Percentiles rank a stretch among this genome's conserved stretches.
phyloP scores from a whole-genome alignment of 1,139 yeast species.

The Kurtzmaniella quercitrusa region DNA sequence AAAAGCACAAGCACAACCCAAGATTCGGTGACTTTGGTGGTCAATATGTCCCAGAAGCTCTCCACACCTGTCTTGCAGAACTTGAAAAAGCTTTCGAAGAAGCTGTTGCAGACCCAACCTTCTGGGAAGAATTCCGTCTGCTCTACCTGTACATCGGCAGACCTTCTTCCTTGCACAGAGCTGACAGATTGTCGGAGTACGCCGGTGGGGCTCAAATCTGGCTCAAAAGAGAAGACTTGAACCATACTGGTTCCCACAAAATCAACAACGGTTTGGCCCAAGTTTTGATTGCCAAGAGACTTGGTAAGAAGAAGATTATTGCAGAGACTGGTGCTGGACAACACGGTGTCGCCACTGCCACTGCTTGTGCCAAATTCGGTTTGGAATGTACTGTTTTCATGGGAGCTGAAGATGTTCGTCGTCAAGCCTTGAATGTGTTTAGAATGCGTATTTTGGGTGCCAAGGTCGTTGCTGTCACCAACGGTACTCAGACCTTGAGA shows the following conservation, averaged over 20 bases:
- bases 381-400: constrained; percentile 91
- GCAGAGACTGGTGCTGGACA: constrained; percentile 99
- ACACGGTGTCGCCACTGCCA: constrained; percentile 99
- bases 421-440: constrained; percentile 97
- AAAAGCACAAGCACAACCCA: constrained; percentile 56
- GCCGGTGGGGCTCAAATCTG: constrained; percentile 98
- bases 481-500: constrained; percentile 93
- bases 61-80: constrained; percentile 86
- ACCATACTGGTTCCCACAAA: constrained; percentile 97
- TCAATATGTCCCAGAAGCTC: constrained; percentile 95
- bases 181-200: constrained; percentile 81
- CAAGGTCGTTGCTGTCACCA: constrained; percentile 84
- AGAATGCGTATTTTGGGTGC: constrained; percentile 97
- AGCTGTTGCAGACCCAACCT: constrained; percentile 81
- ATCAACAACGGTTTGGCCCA: constrained; percentile 96
- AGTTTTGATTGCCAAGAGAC: constrained; percentile 82
- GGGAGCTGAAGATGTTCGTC: constrained; percentile 99
- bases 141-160: constrained; percentile 89
- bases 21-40: constrained; percentile 97
- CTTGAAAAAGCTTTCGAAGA: constrained; percentile 82
- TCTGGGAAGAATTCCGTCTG: constrained; percentile 88
- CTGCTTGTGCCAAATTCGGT: constrained; percentile 98
- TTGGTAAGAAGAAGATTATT: constrained; percentile 85
- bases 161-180: constrained; percentile 88
- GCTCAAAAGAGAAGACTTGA: constrained; percentile 96